These are phyloP conservation scores for Fusarium abutilonis DNA, from an alignment of 2,329 filamentous ascomycete genomes.

Conservation along the genomic window DNA sequence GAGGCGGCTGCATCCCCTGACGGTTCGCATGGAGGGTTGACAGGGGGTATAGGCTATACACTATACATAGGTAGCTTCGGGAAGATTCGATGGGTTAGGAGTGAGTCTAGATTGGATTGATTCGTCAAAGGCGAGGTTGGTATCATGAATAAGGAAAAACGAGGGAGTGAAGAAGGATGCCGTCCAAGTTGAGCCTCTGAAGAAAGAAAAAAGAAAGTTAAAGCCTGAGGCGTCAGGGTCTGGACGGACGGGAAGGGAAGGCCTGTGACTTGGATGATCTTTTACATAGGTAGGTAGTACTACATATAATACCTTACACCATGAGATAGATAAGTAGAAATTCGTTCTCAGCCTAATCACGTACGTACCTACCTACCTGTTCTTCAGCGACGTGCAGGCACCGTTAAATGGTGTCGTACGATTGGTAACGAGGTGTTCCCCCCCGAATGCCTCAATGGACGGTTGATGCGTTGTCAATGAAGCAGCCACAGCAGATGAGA, in stretches of 20 bases:
- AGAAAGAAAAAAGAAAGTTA: constrained; percentile 1
- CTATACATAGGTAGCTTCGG: not conserved
- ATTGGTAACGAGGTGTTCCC: constrained; percentile 31
- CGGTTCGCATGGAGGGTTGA: not conserved
- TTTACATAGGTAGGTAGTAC: too few relatives aligned
- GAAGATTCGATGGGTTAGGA: not conserved
- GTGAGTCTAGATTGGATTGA: too few relatives aligned
- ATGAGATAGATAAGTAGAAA: too few relatives aligned
- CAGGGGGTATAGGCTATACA: constrained; percentile 5
- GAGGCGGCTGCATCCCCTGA: constrained; percentile 26
- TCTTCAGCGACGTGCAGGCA: constrained; percentile 7
- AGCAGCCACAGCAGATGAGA: constrained; percentile 26
- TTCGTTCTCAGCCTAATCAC: constrained; percentile 8
- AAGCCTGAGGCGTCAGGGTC: constrained; percentile 16
- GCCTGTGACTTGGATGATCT: constrained; percentile 2
- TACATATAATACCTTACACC: too few relatives aligned
- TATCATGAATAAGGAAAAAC: not conserved
- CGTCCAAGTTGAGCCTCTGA: constrained; percentile 10
- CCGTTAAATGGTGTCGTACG: constrained; percentile 36
- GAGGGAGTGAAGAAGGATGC: not conserved
- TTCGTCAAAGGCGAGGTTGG: too few relatives aligned
- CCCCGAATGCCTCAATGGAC: constrained; percentile 33
- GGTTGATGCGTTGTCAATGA: constrained; percentile 40
- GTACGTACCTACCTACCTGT: not conserved
- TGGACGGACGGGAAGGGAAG: not conserved